phyloP scores from a whole-genome alignment of 202 grass and related monocot species.

The Brachypodium distachyon region DNA sequence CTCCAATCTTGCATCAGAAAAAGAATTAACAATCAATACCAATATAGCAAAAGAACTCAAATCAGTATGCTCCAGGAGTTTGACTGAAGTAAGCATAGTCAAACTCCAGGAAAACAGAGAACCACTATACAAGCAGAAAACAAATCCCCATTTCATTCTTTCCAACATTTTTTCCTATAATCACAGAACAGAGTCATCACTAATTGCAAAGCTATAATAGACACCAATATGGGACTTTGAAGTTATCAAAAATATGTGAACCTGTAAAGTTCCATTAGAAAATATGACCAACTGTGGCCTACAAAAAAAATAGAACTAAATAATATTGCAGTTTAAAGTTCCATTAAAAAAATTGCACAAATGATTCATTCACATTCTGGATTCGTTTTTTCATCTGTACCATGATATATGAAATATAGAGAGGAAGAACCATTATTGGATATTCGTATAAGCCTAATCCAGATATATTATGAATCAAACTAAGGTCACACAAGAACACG shows the following conservation, averaged over 20 bases:
- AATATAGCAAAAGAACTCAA: neutral
- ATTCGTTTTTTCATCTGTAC: neutral
- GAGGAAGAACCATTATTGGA: neutral
- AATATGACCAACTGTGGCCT: no score
- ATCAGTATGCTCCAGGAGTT: neutral
- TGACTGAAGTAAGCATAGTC: neutral
- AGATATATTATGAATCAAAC: neutral
- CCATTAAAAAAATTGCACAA: no score
- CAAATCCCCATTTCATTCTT: neutral
- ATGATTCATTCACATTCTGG: neutral
- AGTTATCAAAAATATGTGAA: no score
- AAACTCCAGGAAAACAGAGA: neutral
- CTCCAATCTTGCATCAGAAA: slow-evolving; percentile 76
- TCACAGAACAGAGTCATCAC: neutral
- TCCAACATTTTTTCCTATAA: neutral
- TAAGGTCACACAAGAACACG: neutral
- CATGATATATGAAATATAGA: neutral
- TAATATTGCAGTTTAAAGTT: no score
- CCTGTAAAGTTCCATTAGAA: no score
- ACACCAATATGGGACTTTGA: no score
- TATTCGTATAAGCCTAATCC: neutral
- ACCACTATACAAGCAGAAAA: neutral
- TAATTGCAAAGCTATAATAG: neutral
- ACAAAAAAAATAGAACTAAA: no score
- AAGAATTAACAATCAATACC: slow-evolving; percentile 3